phyloP scores from a whole-genome alignment of 495 filamentous ascomycete species.

The Neurospora discreta region DNA sequence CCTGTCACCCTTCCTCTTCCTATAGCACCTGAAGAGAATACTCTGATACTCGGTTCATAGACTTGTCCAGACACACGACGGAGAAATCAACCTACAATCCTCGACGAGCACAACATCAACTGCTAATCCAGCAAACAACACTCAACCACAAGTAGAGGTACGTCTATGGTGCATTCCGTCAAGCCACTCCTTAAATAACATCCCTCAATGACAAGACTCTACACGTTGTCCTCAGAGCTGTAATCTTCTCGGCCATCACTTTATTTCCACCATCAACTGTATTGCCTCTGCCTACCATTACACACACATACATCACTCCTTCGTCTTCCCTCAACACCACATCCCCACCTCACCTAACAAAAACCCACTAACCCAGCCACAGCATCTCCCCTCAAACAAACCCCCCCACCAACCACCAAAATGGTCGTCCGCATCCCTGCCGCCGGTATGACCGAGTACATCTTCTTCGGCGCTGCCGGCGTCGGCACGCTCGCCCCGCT shows the following conservation, averaged over 20 bases:
- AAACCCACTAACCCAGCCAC: neutral
- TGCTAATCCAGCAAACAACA: neutral
- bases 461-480: conserved; percentile 33
- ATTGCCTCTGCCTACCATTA: neutral
- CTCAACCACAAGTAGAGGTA: neutral
- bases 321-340: neutral
- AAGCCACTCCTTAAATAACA: neutral
- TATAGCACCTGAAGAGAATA: conserved; percentile 1
- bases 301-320: neutral
- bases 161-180: neutral
- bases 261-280: neutral
- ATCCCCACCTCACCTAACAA: neutral
- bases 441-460: conserved; percentile 26
- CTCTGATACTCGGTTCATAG: neutral
- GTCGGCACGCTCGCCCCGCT: conserved; percentile 33
- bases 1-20: conserved; percentile 5
- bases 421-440: conserved; percentile 39
- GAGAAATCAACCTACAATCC: neutral
- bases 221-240: neutral
- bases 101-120: neutral
- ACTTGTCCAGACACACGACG: neutral
- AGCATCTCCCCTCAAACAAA: neutral
- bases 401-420: conserved; percentile 9
- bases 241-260: neutral
- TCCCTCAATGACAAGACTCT: neutral